Evolutionary conservation across 2,329 filamentous ascomycete genomes (phyloP), one percentile per base, ranked within the genome.

Genomic region (Mycosphaerella sp.): DNA sequence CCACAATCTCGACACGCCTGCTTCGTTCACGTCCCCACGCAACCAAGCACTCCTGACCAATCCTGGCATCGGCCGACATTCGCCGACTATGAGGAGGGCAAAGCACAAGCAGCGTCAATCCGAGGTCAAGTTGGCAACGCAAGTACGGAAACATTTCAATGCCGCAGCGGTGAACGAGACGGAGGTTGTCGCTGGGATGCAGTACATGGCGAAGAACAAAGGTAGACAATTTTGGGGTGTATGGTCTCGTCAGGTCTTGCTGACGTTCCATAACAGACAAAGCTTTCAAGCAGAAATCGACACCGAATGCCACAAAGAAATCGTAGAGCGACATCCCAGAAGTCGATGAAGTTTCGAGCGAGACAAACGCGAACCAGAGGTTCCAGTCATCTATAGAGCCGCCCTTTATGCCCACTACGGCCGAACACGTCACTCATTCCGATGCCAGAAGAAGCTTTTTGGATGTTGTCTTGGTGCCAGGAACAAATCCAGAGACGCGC

Each of bases 121-220:
- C 62, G 86, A 86, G 65, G 83, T 88, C 34, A 79, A 86, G 58
- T 74, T 94, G 49, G 85, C 85, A 7, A 76, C 82, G 58, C 77
- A 80, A 1, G 85, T 90, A 43, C 78, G 87, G 58, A 90, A 89
- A 67, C 86, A 93, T 70, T 93, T 93, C 72, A 93, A 93, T 65
- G 82, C 81, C 30, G 76, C 87, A 58, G 85, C 85, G 13, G 80
- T 91, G 36, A 84, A 83, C 58, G 88, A 94, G 72, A 89, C 84
- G 65, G 87, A 93, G 62, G 84, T 89, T 58, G 85, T 93, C 51
- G 85, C 90, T 50, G 85, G 87, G 58, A 81, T 89, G 65, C 75
- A 89, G 55, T 87, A 88, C 74, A 86, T 82, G 64, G 77, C 87
- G 27, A 76, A 78, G 64, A 78, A 77, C 58, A 75, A 81, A 55